phyloP scores from a whole-genome alignment of 805 yeast species.

The Candida maesae region DNA sequence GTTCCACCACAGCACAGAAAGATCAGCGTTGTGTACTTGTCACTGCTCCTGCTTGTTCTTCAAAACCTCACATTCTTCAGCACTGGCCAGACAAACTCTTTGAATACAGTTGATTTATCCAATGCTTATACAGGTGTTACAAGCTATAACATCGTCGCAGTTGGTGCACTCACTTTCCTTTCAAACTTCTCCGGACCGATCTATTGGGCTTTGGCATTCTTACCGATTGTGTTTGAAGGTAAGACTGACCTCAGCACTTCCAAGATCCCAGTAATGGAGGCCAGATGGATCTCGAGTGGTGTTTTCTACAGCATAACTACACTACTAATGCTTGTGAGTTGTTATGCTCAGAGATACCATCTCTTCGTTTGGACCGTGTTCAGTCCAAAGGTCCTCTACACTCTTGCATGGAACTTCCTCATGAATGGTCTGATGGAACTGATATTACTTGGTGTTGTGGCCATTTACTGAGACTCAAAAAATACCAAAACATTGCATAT shows the following conservation, averaged over 20 bases:
- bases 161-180: slow-evolving; percentile 73
- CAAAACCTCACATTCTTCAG: slow-evolving; percentile 82
- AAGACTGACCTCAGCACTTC: slow-evolving; percentile 16
- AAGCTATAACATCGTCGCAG: slow-evolving; percentile 62
- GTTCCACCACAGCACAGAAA: not conserved
- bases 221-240: slow-evolving; percentile 37
- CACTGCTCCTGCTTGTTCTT: slow-evolving; percentile 38
- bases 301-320: slow-evolving; percentile 60
- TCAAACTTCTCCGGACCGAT: slow-evolving; percentile 87
- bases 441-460: slow-evolving; percentile 4
- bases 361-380: slow-evolving; percentile 97
- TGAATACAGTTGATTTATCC: slow-evolving; percentile 85
- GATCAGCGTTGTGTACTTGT: slow-evolving; percentile 9
- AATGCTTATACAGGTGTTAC: slow-evolving; percentile 89
- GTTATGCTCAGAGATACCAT: slow-evolving; percentile 74
- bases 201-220: slow-evolving; percentile 63
- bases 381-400: slow-evolving; percentile 84
- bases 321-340: slow-evolving; percentile 58
- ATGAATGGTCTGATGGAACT: slow-evolving; percentile 36
- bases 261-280: slow-evolving; percentile 34
- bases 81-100: slow-evolving; percentile 86
- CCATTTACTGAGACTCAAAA: not conserved
- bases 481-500: slow-evolving; percentile 3
- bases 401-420: slow-evolving; percentile 67
- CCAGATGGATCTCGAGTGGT: slow-evolving; percentile 19